Evolutionary conservation across 2,329 filamentous ascomycete species (phyloP).

Genomic region (Amauroascus verrucosus): DNA sequence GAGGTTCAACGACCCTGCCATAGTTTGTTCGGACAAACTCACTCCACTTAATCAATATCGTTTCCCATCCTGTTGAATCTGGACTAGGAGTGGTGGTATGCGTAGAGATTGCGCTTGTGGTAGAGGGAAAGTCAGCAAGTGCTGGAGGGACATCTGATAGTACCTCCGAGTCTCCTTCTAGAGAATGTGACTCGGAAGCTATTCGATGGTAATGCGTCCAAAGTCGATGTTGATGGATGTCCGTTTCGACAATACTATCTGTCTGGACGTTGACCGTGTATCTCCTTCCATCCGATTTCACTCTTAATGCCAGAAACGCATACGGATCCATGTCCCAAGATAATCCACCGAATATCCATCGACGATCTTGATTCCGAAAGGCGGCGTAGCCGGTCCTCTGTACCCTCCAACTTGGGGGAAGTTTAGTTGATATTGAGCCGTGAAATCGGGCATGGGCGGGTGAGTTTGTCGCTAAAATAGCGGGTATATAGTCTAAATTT

Average conservation of each 20-base stretch:
- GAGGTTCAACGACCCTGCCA: constrained; percentile 83
- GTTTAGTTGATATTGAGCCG: constrained; percentile 74
- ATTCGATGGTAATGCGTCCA: constrained; percentile 42
- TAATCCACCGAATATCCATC: constrained; percentile 73
- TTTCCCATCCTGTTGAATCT: constrained; percentile 74
- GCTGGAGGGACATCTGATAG: constrained; percentile 25
- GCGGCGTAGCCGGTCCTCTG: constrained; percentile 65
- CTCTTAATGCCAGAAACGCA: constrained; percentile 70
- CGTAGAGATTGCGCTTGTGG: constrained; percentile 27
- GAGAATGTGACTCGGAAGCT: constrained; percentile 14
- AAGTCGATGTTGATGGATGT: constrained; percentile 87
- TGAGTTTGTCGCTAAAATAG: constrained; percentile 31
- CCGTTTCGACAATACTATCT: constrained; percentile 85
- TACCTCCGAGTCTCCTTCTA: constrained; percentile 15
- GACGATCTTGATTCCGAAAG: constrained; percentile 71
- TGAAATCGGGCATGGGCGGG: constrained; percentile 70
- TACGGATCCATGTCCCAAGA: constrained; percentile 89
- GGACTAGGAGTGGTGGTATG: constrained; percentile 20
- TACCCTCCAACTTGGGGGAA: constrained; percentile 54
- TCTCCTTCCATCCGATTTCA: constrained; percentile 81
- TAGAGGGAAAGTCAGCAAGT: constrained; percentile 31
- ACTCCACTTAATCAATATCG: constrained; percentile 77
- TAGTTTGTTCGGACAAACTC: constrained; percentile 94
- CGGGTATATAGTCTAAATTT: constrained; percentile 56
- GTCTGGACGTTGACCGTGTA: constrained; percentile 96